Evolutionary conservation across 2,329 filamentous ascomycete genomes (phyloP).

Genomic region (Fonsecaea erecta): DNA sequence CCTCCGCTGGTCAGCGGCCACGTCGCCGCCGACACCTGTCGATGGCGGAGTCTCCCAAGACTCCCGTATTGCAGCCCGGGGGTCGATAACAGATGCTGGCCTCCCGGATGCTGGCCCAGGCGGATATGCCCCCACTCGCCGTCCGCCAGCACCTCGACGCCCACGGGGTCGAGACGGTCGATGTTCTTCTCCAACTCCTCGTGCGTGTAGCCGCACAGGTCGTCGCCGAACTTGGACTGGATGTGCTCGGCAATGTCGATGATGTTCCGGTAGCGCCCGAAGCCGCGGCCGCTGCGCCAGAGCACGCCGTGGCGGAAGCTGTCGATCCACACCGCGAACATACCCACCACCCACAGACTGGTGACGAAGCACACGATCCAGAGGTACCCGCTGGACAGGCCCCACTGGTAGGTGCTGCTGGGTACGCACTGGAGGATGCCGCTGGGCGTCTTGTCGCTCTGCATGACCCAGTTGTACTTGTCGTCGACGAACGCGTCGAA

Average conservation of each 20-base stretch:
- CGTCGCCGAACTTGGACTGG: background rate
- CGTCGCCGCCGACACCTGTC: background rate
- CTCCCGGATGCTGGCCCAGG: background rate
- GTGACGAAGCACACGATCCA: background rate
- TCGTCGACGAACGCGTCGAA: background rate
- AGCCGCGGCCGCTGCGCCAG: background rate
- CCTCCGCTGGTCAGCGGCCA: background rate
- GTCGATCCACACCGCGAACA: background rate
- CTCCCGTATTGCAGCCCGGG: background rate
- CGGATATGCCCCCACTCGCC: background rate
- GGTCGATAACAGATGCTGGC: background rate
- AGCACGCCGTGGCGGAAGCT: background rate
- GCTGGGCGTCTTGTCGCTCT: background rate
- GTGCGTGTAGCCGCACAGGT: background rate
- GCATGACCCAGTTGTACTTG: background rate
- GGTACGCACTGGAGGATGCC: background rate
- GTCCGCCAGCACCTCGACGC: background rate
- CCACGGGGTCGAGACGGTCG: background rate
- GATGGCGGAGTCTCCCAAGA: background rate
- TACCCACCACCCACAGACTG: background rate
- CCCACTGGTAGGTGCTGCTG: background rate
- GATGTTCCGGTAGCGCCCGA: background rate
- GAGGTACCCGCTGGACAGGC: background rate
- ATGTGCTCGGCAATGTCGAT: background rate
- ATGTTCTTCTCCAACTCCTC: background rate